phyloP scores from a whole-genome alignment of 2,329 filamentous ascomycete species.

The Xenosphaeropsis pyriputrescens region DNA sequence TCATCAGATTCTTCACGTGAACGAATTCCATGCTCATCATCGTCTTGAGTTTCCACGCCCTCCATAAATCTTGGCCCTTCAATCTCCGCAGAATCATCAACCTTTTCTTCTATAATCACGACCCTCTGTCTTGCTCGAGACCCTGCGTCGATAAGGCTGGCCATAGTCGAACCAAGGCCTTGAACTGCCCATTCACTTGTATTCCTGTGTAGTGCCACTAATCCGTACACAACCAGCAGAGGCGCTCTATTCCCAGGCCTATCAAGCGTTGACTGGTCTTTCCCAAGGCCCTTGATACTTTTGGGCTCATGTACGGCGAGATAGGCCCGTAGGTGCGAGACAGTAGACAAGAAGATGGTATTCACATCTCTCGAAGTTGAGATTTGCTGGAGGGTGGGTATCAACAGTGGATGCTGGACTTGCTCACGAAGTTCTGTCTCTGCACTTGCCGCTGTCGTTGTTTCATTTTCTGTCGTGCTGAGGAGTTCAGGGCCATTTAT shows the following conservation, averaged over 20 bases:
- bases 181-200: constrained; percentile 66
- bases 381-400: constrained; percentile 53
- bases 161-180: constrained; percentile 48
- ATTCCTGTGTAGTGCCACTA: constrained; percentile 48
- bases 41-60: constrained; percentile 14
- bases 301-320: constrained; percentile 32
- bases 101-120: constrained; percentile 25
- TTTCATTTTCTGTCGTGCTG: constrained; percentile 1
- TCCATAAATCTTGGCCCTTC: constrained; percentile 11
- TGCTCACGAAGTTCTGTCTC: constrained; percentile 4
- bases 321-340: constrained; percentile 65
- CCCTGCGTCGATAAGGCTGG: constrained; percentile 47
- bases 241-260: constrained; percentile 16
- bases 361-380: constrained; percentile 54
- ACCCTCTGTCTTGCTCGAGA: constrained; percentile 26
- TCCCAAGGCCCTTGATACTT: neutral
- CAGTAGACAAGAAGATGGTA: constrained; percentile 58
- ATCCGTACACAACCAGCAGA: constrained; percentile 47
- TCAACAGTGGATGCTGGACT: constrained; percentile 30
- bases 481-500: no score
- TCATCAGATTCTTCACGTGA: constrained; percentile 5
- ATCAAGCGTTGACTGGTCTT: constrained; percentile 4
- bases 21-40: constrained; percentile 1
- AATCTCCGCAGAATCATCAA: constrained; percentile 6
- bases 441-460: constrained; percentile 1